These are phyloP conservation scores for Castanea mollissima DNA, from an alignment of 306 rosid genomes.

Conservation along the genomic window DNA sequence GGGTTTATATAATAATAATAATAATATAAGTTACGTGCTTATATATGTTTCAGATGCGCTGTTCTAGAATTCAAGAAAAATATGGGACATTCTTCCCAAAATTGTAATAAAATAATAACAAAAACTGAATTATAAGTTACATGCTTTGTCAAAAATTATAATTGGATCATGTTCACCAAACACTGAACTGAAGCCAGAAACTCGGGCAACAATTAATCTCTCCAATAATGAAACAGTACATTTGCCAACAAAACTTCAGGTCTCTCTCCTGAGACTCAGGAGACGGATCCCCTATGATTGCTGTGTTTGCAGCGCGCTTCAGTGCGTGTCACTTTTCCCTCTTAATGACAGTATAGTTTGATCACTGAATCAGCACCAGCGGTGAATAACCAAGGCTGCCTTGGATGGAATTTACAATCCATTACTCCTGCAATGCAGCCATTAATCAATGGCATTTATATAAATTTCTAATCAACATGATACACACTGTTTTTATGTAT, in stretches of 20 bases:
- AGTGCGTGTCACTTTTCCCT: slow-evolving; percentile 18
- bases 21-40: no score
- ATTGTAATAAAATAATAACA: not conserved
- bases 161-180: not conserved
- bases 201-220: not conserved
- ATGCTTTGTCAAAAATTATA: not conserved
- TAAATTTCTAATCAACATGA: not conserved
- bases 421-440: slow-evolving; percentile 64
- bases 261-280: not conserved
- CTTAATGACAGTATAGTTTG: slow-evolving; percentile 69
- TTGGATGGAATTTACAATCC: slow-evolving; percentile 94
- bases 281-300: not conserved
- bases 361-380: slow-evolving; percentile 84
- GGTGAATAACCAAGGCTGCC: slow-evolving; percentile 91
- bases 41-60: no score
- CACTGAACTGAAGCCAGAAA: slow-evolving; percentile 2
- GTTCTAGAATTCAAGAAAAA: not conserved
- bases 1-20: no score
- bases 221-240: slow-evolving; percentile 9
- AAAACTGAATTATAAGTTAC: not conserved
- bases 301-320: not conserved
- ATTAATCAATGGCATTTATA: slow-evolving; percentile 7
- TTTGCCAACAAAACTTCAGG: slow-evolving; percentile 1
- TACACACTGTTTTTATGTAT: not conserved
- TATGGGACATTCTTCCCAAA: not conserved